Evolutionary conservation across 495 filamentous ascomycete species (phyloP).

Genomic region (Penicillium canescens): DNA sequence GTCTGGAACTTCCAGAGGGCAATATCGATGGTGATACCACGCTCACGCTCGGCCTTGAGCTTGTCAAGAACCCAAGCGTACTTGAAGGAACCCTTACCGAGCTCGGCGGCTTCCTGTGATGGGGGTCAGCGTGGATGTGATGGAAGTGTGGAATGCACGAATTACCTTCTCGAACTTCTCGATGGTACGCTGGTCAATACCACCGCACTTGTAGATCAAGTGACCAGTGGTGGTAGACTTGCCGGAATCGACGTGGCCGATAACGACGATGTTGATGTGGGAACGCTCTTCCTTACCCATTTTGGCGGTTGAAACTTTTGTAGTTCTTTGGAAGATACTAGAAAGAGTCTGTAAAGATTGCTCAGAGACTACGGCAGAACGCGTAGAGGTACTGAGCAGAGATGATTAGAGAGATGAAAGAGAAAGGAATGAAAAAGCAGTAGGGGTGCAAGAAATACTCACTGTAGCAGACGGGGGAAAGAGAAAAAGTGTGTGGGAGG

Average conservation of each 20-base stretch:
- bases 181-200: conserved; percentile 99
- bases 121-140: conserved; percentile 34
- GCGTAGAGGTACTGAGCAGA: conserved; percentile 54
- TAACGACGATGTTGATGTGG: conserved; percentile 98
- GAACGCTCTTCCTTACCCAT: conserved; percentile 80
- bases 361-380: conserved; percentile 53
- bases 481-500: conserved; percentile 46
- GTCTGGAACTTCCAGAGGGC: conserved; percentile 99
- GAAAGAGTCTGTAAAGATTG: conserved; percentile 39
- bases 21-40: conserved; percentile 99
- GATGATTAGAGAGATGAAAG: conserved; percentile 34
- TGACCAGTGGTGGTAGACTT: conserved; percentile 98
- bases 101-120: conserved; percentile 90
- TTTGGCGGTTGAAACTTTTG: conserved; percentile 47
- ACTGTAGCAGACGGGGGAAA: conserved; percentile 50
- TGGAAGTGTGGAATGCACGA: not conserved
- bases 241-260: conserved; percentile 99
- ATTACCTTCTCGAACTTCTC: conserved; percentile 99
- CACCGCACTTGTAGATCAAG: conserved; percentile 99
- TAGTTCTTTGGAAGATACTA: conserved; percentile 48
- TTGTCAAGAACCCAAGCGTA: conserved; percentile 99
- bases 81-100: conserved; percentile 99
- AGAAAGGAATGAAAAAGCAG: conserved; percentile 20
- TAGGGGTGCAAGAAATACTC: conserved; percentile 43
- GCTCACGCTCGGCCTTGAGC: conserved; percentile 99